Conservation (phyloP, 176 grass and related monocot species). For the Bothriochloa decipiens region DNA sequence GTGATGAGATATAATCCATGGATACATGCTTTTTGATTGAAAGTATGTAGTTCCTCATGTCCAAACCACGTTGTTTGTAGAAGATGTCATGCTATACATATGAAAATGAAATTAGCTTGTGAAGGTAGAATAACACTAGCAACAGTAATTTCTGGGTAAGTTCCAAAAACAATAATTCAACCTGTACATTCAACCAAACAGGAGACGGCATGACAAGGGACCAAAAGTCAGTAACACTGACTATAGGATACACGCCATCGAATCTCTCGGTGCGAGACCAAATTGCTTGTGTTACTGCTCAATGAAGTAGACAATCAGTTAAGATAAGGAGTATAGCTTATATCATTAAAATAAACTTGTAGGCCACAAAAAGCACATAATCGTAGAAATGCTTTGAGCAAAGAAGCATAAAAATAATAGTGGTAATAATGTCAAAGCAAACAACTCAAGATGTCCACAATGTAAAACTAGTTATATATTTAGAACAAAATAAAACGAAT, state of each 20-base stretch:
- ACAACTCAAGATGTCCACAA: background rate
- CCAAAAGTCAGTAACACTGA: constrained; percentile 51
- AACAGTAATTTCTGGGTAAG: background rate
- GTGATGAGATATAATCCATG: constrained; percentile 75
- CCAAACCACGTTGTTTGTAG: constrained; percentile 60
- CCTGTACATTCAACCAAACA: constrained; percentile 93
- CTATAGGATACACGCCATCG: constrained; percentile 28
- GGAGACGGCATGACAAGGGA: background rate
- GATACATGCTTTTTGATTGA: constrained; percentile 43
- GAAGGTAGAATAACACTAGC: constrained; percentile 18
- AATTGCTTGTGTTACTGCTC: constrained; percentile 73
- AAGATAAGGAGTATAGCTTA: too few relatives aligned
- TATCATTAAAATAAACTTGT: background rate
- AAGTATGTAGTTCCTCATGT: constrained; percentile 60
- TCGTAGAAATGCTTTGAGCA: background rate
- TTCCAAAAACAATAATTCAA: constrained; percentile 28
- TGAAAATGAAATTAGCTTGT: constrained; percentile 6
- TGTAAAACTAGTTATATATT: background rate
- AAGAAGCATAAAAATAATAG: background rate
- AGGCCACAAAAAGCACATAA: background rate
- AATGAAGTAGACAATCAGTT: too few relatives aligned
- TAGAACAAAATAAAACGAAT: background rate
- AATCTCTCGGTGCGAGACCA: constrained; percentile 62
- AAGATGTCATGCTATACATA: constrained; percentile 58
- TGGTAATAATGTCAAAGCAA: background rate